Conservation (phyloP, 139 green algal species). For the Coelastrella sp. region DNA sequence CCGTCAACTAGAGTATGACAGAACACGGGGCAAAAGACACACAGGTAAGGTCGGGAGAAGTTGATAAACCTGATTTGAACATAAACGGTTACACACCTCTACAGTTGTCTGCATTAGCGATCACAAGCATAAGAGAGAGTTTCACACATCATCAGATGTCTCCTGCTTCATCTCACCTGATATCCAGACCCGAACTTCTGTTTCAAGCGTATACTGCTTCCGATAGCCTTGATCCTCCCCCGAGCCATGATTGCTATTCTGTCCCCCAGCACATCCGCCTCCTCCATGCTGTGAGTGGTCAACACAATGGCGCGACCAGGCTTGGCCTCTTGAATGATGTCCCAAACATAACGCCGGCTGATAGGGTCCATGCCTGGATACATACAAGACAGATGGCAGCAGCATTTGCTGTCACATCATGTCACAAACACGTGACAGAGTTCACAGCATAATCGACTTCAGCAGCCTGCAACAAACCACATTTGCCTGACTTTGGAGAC, state of each 20-base stretch:
- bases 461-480: no score
- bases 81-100: no score
- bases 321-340: constrained; percentile 89
- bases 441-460: no score
- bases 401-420: no score
- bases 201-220: constrained; percentile 90
- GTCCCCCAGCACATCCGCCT: constrained; percentile 95
- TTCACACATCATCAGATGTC: not conserved
- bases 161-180: constrained; percentile 54
- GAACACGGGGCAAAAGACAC: no score
- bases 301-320: constrained; percentile 85
- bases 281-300: constrained; percentile 98
- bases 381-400: no score
- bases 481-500: not conserved
- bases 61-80: no score
- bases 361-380: constrained; percentile 80
- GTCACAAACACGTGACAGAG: not conserved
- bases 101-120: no score
- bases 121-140: not conserved
- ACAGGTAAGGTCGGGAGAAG: no score
- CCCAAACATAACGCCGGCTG: constrained; percentile 91
- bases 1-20: constrained; percentile 52
- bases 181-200: constrained; percentile 90
- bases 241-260: constrained; percentile 95
- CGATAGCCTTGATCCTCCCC: constrained; percentile 86